phyloP scores from a whole-genome alignment of 2,329 filamentous ascomycete genomes.

The Dothiorella sarmentorum region DNA sequence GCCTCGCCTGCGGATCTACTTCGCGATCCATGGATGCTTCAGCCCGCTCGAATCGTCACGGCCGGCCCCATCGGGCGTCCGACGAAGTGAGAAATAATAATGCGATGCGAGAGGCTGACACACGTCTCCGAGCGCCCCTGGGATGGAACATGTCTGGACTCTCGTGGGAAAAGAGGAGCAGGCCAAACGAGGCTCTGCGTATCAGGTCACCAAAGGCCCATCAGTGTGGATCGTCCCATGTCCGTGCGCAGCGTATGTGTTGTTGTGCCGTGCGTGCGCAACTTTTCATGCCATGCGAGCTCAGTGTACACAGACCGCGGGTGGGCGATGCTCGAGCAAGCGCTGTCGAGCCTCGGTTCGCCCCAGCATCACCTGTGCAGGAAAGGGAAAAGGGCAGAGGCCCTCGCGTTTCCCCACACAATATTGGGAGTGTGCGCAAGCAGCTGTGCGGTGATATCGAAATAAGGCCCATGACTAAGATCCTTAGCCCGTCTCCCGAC shows the following conservation, averaged over 20 bases:
- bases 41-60: slow-evolving; percentile 16
- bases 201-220: slow-evolving; percentile 12
- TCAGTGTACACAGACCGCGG: slow-evolving; percentile 11
- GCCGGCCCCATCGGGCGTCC: neutral
- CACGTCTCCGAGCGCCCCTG: slow-evolving; percentile 6
- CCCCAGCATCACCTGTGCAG: neutral
- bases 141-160: slow-evolving; percentile 16
- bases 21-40: slow-evolving; percentile 11
- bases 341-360: slow-evolving; percentile 1
- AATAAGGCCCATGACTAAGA: slow-evolving; percentile 19
- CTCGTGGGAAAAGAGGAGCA: neutral
- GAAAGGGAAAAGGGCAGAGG: neutral
- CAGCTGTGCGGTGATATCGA: slow-evolving; percentile 13
- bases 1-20: slow-evolving; percentile 10
- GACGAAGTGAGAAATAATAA: neutral
- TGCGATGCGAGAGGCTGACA: slow-evolving; percentile 1
- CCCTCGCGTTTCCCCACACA: slow-evolving; percentile 14
- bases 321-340: neutral
- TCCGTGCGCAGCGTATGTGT: neutral
- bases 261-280: slow-evolving; percentile 7
- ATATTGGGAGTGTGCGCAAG: slow-evolving; percentile 4
- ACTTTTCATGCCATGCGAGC: slow-evolving; percentile 10
- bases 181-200: slow-evolving; percentile 14
- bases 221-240: neutral
- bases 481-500: slow-evolving; percentile 13